These are phyloP conservation scores for Penicillium diatomitis DNA, from an alignment of 495 filamentous ascomycete species.

Conservation along the genomic window DNA sequence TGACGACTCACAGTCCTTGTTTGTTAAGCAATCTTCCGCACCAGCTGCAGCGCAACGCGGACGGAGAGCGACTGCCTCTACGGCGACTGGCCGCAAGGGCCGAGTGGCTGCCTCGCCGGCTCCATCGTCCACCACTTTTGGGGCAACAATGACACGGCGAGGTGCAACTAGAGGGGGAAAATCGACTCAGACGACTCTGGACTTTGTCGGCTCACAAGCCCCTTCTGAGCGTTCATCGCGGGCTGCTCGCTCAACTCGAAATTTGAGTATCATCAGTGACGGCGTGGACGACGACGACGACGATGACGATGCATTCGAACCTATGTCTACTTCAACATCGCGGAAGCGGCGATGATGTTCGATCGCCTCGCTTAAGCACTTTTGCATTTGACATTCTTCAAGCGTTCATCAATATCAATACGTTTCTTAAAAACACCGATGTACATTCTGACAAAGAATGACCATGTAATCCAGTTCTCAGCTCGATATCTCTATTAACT, in stretches of 20 bases:
- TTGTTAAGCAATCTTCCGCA: conserved; percentile 43
- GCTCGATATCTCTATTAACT: too few species aligned
- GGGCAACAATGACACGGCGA: conserved; percentile 28
- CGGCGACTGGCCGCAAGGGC: conserved; percentile 18
- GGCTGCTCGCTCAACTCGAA: conserved; percentile 32
- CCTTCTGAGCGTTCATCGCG: conserved; percentile 34
- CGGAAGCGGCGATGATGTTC: conserved; percentile 8
- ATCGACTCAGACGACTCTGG: conserved; percentile 58
- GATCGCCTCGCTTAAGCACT: neutral
- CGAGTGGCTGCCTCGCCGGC: conserved; percentile 33
- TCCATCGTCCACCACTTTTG: conserved; percentile 36
- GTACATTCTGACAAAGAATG: too few species aligned
- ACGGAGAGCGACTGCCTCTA: conserved; percentile 15
- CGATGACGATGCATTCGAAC: conserved; percentile 77
- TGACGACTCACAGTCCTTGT: conserved; percentile 41
- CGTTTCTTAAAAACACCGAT: too few species aligned
- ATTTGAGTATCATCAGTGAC: conserved; percentile 30
- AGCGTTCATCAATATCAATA: too few species aligned
- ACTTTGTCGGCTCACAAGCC: conserved; percentile 54
- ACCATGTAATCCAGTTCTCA: too few species aligned
- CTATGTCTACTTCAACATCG: conserved; percentile 23
- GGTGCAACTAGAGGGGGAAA: conserved; percentile 18
- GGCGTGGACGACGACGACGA: conserved; percentile 72
- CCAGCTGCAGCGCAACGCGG: conserved; percentile 15
- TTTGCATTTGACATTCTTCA: too few species aligned